phyloP scores from a whole-genome alignment of 2,329 filamentous ascomycete species.

The Bipolaris zeicola region DNA sequence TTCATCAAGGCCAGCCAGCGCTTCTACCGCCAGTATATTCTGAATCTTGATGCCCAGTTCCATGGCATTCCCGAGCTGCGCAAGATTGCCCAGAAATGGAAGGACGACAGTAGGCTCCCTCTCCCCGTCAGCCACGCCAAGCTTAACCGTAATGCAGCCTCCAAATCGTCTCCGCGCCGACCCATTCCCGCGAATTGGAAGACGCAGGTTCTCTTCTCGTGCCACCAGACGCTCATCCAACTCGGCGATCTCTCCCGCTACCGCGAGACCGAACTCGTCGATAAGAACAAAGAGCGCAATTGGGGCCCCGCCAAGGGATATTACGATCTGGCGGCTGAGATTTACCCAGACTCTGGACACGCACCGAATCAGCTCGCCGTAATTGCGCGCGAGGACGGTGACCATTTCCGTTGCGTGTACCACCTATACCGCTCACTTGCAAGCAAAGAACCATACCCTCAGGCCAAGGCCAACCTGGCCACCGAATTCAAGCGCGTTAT shows the following conservation, averaged over 20 bases:
- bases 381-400: constrained; percentile 75
- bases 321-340: constrained; percentile 79
- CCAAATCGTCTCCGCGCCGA: constrained; percentile 35
- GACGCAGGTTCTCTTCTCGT: constrained; percentile 70
- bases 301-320: constrained; percentile 83
- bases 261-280: constrained; percentile 71
- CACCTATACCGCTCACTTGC: constrained; percentile 85
- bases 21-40: constrained; percentile 87
- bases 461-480: constrained; percentile 76
- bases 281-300: constrained; percentile 71
- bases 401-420: constrained; percentile 85
- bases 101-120: constrained; percentile 40
- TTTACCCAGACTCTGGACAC: constrained; percentile 78
- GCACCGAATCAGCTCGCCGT: constrained; percentile 92
- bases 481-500: constrained; percentile 75
- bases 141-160: constrained; percentile 49
- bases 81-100: constrained; percentile 57
- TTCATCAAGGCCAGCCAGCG: constrained; percentile 87
- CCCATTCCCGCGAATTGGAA: constrained; percentile 58
- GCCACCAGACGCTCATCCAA: constrained; percentile 81
- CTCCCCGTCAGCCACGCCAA: neutral
- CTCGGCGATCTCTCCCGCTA: constrained; percentile 92
- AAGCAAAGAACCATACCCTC: constrained; percentile 73
- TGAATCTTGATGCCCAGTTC: constrained; percentile 69
- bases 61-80: constrained; percentile 63